Evolutionary conservation across 495 filamentous ascomycete species (phyloP).

Genomic region (Aspergillus bertholletiae): DNA sequence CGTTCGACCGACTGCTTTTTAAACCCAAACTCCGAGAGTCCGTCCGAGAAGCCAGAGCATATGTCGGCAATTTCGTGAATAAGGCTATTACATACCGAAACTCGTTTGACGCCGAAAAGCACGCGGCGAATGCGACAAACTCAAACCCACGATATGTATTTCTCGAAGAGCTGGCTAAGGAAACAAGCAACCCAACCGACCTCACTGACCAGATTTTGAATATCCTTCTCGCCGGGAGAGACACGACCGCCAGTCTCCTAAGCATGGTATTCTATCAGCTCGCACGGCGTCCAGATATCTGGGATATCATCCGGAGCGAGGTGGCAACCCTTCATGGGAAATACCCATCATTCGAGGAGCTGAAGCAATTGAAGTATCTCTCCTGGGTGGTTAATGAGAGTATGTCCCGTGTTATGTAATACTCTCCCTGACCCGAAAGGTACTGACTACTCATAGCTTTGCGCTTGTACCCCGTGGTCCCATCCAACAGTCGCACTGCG

Average conservation of each 20-base stretch:
- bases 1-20: neutral
- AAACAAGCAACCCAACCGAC: neutral
- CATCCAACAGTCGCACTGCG: constrained; percentile 66
- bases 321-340: constrained; percentile 16
- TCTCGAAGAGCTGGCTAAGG: constrained; percentile 4
- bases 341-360: constrained; percentile 50
- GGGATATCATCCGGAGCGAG: constrained; percentile 47
- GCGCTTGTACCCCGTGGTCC: constrained; percentile 69
- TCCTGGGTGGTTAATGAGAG: constrained; percentile 51
- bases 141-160: neutral
- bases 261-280: constrained; percentile 54
- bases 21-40: neutral
- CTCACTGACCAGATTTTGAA: constrained; percentile 7
- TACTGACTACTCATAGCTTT: constrained; percentile 17
- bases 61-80: constrained; percentile 15
- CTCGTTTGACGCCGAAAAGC: neutral
- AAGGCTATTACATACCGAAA: neutral
- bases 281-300: constrained; percentile 43
- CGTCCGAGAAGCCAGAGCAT: neutral
- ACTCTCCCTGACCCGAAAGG: neutral
- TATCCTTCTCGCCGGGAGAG: constrained; percentile 53
- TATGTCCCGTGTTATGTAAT: neutral
- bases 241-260: constrained; percentile 60
- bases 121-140: neutral
- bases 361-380: constrained; percentile 74